Evolutionary conservation across 768 basidiomycete genomes (phyloP), one percentile per base, ranked within the genome.

Genomic region (Boletus vermiculosoides): DNA sequence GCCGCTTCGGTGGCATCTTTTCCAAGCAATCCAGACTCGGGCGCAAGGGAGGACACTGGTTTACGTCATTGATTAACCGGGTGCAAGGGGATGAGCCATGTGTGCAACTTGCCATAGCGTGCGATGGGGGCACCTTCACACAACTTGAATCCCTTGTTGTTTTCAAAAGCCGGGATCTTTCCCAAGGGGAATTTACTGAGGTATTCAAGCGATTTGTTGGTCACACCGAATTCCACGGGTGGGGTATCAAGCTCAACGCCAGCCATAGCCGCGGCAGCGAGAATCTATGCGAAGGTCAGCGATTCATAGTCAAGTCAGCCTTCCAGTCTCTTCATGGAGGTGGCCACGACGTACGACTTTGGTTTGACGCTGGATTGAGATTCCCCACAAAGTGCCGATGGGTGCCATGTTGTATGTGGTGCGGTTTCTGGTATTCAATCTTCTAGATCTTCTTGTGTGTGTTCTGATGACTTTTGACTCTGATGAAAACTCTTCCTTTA

Each of bases 101-200:
- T 8, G 18, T 36, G 18, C 40, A 20, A 61, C 63, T 60, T 52
- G 34, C 71, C 63, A 52, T 72, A 57, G 30, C 65, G 71, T 23
- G 69, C 71, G 39, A 71, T 71, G 12, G 67, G 7, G 1, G 63
- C 67, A 5, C 70, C 70, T 52, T 71, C 70, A 42, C 69, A 57
- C 47, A 72, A 44, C 47, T 50, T 62, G 18, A 73, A 41, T 2
- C 67, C 71, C 4, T 61, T 40, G 22, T 41, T 46, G 45, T 57
- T 53, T 25, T 73, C 71, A 31, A 71, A 71, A 0, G 63, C 61
- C 7, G 70, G 70, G 0, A 71, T 7, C 50, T 69, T 71, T 25
- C 71, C 70, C 11, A 72, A 0, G 2, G 69, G 69, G 39, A 71
- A 72, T 50, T 72, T 71, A 4, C 40, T 33, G 22, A 72, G 61